These are phyloP conservation scores for Glycyrrhiza uralensis DNA, from an alignment of 306 rosid genomes.

Conservation along the genomic window DNA sequence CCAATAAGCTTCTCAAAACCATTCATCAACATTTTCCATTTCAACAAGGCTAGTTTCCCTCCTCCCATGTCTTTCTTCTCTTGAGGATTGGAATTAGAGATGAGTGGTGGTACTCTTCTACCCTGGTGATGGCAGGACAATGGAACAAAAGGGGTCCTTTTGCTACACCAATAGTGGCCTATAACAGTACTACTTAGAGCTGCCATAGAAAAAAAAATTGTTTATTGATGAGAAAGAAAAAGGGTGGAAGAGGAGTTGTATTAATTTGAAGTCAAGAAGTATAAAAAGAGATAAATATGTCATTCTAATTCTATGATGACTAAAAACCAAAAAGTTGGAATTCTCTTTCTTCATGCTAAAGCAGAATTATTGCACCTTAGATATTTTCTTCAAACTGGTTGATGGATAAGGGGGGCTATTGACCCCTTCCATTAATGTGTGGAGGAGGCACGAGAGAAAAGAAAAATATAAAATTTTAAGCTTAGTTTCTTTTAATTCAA, in stretches of 20 bases:
- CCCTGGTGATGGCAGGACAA: conserved; percentile 37
- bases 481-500: no score
- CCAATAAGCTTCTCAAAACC: conserved; percentile 50
- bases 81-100: conserved; percentile 17
- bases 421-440: background rate
- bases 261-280: background rate
- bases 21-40: conserved; percentile 17
- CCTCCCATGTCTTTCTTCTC: conserved; percentile 31
- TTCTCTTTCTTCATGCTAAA: background rate
- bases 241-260: background rate
- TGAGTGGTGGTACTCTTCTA: conserved; percentile 43
- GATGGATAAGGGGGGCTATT: background rate
- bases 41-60: conserved; percentile 9
- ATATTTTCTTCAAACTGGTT: conserved; percentile 7
- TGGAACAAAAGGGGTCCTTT: conserved; percentile 5
- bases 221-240: background rate
- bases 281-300: background rate
- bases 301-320: no score
- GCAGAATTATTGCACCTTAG: background rate
- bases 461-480: no score
- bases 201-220: conserved; percentile 31
- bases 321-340: conserved; percentile 7
- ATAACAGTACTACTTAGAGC: conserved; percentile 36
- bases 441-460: background rate
- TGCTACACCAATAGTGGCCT: conserved; percentile 18